Evolutionary conservation across 2,329 filamentous ascomycete species (phyloP), one percentile per base, ranked within the genome.

Genomic region (Hirsutella rhossiliensis): DNA sequence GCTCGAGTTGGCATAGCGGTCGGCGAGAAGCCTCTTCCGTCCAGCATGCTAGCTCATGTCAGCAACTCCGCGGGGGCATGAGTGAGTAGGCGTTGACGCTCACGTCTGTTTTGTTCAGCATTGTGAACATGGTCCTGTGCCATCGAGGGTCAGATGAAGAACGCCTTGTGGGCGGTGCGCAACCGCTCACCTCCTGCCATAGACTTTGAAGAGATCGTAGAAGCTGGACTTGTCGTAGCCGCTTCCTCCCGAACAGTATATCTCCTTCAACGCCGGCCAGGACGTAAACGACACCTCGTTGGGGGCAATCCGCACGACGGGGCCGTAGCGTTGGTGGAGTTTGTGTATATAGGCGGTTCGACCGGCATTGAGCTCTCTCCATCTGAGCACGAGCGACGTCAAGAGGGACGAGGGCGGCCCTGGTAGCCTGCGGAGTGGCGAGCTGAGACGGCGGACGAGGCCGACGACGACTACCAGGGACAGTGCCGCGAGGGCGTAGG

Each of bases 1-100:
- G 54, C 82, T 84, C 43, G 73, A 77, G 59, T 84, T 84, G 28
- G 80, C 76, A 56, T 85, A 85, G 28, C 78, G 69, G 53, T 83
- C 78, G 1, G 80, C 80, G 38, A 84, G 66, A 40, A 80, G 64
- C 27, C 78, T 69, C 54, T 79, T 82, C 47, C 78, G 71, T 49
- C 71, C 74, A 28, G 74, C 75, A 54, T 85, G 81, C 74, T 82
- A 42, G 11, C 13, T 8, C 9, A 13, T 12, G 6, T 17, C 12
- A 23, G 30, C 11, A 12, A 4, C 13, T 41, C 19, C 32, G 19
- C 9, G 15, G 12, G 11, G 11, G n/a, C n/a, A 15, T 13, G 30
- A 27, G 3, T 11, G n/a, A 5, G 3, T 2, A 13, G 8, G 15
- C 0, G 15, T 11, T 15, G 38, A 42, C 7, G 56, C 69, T 58